These are phyloP conservation scores for Fusarium armeniacum DNA, from an alignment of 2,329 filamentous ascomycete genomes.

Conservation along the genomic window DNA sequence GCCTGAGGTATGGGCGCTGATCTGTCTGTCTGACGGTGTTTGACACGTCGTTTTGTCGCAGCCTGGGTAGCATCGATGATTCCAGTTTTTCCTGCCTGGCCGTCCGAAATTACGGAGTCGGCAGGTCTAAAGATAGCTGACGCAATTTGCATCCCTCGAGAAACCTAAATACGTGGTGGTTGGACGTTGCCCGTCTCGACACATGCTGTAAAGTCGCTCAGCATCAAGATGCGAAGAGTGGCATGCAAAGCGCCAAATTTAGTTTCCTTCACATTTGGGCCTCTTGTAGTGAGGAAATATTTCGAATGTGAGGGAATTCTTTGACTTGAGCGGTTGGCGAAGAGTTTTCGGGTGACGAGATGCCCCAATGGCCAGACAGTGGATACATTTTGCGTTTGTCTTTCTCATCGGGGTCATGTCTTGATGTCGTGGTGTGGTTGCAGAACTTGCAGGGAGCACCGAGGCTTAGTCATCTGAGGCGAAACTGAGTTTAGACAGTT, in stretches of 20 bases:
- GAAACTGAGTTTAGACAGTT: background rate
- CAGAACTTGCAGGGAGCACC: conserved; percentile 32
- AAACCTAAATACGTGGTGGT: conserved; percentile 31
- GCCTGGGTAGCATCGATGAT: conserved; percentile 18
- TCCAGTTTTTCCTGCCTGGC: conserved; percentile 19
- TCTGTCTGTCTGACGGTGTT: background rate
- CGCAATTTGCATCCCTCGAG: conserved; percentile 26
- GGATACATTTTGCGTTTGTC: conserved; percentile 45
- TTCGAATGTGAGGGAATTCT: conserved; percentile 29
- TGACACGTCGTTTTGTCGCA: conserved; percentile 30
- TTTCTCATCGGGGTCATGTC: conserved; percentile 46
- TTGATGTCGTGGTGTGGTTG: conserved; percentile 48
- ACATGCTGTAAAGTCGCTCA: conserved; percentile 4
- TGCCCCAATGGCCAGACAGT: conserved; percentile 49
- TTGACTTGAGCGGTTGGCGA: conserved; percentile 25
- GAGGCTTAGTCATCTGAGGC: conserved; percentile 45
- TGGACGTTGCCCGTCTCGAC: conserved; percentile 1
- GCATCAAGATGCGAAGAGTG: conserved; percentile 5
- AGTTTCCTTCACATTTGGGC: background rate
- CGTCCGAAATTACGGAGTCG: conserved; percentile 16
- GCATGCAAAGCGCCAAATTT: conserved; percentile 7
- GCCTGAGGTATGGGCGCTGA: conserved; percentile 4
- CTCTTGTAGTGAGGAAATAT: background rate
- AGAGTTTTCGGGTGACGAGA: conserved; percentile 41
- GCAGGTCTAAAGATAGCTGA: conserved; percentile 19